Percentiles rank a stretch among this genome's conserved stretches.
phyloP scores from a whole-genome alignment of 495 filamentous ascomycete species.

The Penicillium cosmopolitanum region DNA sequence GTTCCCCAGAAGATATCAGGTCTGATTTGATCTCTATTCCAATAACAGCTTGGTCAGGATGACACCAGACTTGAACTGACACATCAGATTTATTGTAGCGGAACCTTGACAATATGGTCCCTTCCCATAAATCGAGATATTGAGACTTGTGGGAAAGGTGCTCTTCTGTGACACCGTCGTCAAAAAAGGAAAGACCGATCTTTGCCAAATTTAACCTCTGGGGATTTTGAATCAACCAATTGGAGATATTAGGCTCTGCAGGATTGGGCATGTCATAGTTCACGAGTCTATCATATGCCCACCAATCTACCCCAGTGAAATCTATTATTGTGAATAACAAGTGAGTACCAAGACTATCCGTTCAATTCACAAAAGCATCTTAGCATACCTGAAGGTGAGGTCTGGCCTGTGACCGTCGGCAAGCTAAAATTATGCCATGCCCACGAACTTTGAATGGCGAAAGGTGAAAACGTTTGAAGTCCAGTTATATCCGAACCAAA shows the following conservation, averaged over 20 bases:
- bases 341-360: neutral
- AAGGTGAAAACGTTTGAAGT: slow-evolving; percentile 22
- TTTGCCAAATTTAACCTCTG: slow-evolving; percentile 21
- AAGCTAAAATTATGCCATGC: slow-evolving; percentile 21
- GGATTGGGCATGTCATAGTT: slow-evolving; percentile 24
- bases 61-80: slow-evolving; percentile 13
- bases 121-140: slow-evolving; percentile 19
- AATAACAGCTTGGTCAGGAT: slow-evolving; percentile 5
- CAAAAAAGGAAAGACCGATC: slow-evolving; percentile 17
- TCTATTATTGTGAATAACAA: neutral
- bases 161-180: slow-evolving; percentile 12
- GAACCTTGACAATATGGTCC: slow-evolving; percentile 15
- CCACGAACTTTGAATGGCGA: slow-evolving; percentile 22
- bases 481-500: slow-evolving; percentile 29
- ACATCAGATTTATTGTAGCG: slow-evolving; percentile 11
- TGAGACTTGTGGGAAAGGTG: slow-evolving; percentile 10
- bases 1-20: neutral
- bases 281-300: slow-evolving; percentile 22
- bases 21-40: slow-evolving; percentile 10
- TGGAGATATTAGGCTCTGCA: slow-evolving; percentile 18
- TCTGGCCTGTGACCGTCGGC: slow-evolving; percentile 8
- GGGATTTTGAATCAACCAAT: slow-evolving; percentile 25
- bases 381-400: slow-evolving; percentile 8
- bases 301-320: slow-evolving; percentile 22
- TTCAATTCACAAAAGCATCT: neutral